These are phyloP conservation scores for Taphrina betulina DNA, from an alignment of 1,139 yeast genomes.

Conservation along the genomic window DNA sequence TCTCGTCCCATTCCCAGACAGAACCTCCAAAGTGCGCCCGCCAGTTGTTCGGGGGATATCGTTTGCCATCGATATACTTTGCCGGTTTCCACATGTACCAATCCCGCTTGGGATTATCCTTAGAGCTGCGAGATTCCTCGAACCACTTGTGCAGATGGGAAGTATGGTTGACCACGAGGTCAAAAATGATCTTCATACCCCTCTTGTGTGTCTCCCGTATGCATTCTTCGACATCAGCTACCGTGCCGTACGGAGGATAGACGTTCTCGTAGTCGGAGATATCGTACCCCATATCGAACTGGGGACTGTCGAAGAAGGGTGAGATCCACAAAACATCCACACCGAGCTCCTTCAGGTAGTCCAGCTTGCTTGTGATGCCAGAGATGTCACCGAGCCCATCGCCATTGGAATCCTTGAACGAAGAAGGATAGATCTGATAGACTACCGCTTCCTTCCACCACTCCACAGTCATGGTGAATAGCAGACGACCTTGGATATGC, in stretches of 20 bases:
- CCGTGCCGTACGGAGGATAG: constrained; percentile 55
- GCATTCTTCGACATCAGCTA: constrained; percentile 54
- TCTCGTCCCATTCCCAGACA: constrained; percentile 59
- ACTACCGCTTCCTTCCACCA: constrained; percentile 63
- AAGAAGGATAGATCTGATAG: constrained; percentile 62
- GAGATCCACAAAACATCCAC: constrained; percentile 58
- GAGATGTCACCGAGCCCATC: constrained; percentile 60
- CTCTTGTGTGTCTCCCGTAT: constrained; percentile 52
- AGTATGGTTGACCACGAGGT: constrained; percentile 61
- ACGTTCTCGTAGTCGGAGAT: constrained; percentile 56
- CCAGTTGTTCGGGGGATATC: constrained; percentile 62
- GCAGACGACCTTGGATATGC: too few relatives aligned
- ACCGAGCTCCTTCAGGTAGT: constrained; percentile 55
- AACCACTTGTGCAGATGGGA: constrained; percentile 60
- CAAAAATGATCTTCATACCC: constrained; percentile 56
- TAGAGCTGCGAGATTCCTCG: constrained; percentile 55
- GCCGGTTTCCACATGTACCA: constrained; percentile 63
- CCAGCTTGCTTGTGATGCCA: constrained; percentile 55
- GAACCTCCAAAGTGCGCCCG: constrained; percentile 53
- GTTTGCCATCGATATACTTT: constrained; percentile 49
- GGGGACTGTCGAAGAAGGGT: constrained; percentile 45
- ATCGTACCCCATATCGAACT: constrained; percentile 65
- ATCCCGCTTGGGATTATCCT: constrained; percentile 57
- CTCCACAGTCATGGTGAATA: neutral
- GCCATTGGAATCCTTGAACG: constrained; percentile 57